Percentiles rank a stretch among this genome's conserved stretches.
phyloP scores from a whole-genome alignment of 192 early-diverging fungal species.

The Rhizophagus clarus region DNA sequence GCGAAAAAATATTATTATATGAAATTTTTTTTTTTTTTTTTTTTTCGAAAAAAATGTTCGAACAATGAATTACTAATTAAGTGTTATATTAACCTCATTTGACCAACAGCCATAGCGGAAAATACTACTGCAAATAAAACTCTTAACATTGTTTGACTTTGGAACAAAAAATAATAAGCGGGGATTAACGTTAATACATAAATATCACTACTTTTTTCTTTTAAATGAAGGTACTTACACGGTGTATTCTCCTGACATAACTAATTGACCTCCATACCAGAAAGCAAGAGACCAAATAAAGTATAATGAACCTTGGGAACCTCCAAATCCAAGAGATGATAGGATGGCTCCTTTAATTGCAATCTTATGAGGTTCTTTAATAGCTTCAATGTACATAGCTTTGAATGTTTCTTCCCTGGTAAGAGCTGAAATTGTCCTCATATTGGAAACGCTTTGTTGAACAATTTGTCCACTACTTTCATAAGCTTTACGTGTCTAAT shows the following conservation, averaged over 20 bases:
- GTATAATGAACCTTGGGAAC: slow-evolving; percentile 70
- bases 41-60: neutral
- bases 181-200: neutral
- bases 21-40: no score
- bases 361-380: slow-evolving; percentile 65
- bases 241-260: slow-evolving; percentile 50
- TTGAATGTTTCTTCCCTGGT: slow-evolving; percentile 73
- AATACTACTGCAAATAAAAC: slow-evolving; percentile 82
- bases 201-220: neutral
- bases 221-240: slow-evolving; percentile 22
- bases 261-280: slow-evolving; percentile 71
- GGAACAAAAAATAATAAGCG: neutral
- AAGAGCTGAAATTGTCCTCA: slow-evolving; percentile 83
- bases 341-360: slow-evolving; percentile 64
- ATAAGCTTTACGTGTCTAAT: slow-evolving; percentile 68
- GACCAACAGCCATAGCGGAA: slow-evolving; percentile 63
- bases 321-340: slow-evolving; percentile 68
- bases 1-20: neutral
- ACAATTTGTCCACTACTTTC: slow-evolving; percentile 79
- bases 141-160: slow-evolving; percentile 52
- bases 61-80: neutral
- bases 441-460: slow-evolving; percentile 78
- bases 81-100: slow-evolving; percentile 43
- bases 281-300: slow-evolving; percentile 75
- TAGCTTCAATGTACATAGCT: slow-evolving; percentile 58